Evolutionary conservation across 2,329 filamentous ascomycete genomes (phyloP).

Genomic region (Ciborinia camelliae): DNA sequence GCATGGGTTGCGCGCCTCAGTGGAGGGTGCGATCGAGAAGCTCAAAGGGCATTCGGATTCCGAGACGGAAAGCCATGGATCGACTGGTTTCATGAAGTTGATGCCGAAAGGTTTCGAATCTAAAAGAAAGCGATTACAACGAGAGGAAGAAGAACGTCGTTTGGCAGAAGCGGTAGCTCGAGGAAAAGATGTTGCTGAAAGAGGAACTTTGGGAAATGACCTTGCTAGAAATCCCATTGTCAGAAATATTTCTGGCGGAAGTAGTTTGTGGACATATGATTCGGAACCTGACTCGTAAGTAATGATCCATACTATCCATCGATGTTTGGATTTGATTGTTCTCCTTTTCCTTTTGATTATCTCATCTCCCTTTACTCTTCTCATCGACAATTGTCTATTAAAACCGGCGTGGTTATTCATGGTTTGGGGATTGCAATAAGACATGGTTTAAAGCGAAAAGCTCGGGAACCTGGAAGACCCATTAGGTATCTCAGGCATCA

Average conservation of each 20-base stretch:
- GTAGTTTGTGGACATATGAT: constrained; percentile 36
- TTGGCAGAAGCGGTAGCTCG: constrained; percentile 38
- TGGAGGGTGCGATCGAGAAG: constrained; percentile 32
- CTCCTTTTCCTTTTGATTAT: neutral
- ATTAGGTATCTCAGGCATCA: constrained; percentile 3
- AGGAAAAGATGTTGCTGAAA: constrained; percentile 36
- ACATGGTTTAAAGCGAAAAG: constrained; percentile 9
- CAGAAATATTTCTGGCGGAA: constrained; percentile 21
- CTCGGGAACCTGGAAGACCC: neutral
- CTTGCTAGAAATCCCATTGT: constrained; percentile 12
- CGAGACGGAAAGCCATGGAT: constrained; percentile 26
- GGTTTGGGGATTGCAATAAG: constrained; percentile 14
- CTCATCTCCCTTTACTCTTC: neutral
- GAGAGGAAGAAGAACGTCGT: constrained; percentile 44
- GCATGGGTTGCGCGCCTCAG: constrained; percentile 26
- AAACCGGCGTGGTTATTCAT: neutral
- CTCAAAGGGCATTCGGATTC: constrained; percentile 29
- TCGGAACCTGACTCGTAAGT: constrained; percentile 39
- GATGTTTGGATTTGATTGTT: neutral
- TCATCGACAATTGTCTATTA: constrained; percentile 1
- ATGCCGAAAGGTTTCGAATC: constrained; percentile 50
- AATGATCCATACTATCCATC: constrained; percentile 19
- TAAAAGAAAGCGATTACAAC: constrained; percentile 48
- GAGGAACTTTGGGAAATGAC: constrained; percentile 36
- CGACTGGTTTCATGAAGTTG: constrained; percentile 48